Percentiles rank a stretch among this genome's conserved stretches.
These are phyloP conservation scores for Salix udensis DNA, from an alignment of 345 rosid genomes.

Conservation along the genomic window DNA sequence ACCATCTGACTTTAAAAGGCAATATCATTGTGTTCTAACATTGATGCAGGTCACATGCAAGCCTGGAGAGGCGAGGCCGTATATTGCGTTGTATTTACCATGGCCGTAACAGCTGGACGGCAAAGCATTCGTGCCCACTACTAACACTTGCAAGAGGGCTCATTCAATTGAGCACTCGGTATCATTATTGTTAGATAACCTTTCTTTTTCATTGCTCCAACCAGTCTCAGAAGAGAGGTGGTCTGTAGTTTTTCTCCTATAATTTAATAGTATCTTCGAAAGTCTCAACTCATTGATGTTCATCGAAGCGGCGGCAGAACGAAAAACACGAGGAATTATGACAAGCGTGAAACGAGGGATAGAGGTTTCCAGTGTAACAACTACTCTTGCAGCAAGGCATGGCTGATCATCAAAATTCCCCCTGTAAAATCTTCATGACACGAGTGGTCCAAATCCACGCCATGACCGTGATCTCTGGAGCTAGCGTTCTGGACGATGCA, in stretches of 20 bases:
- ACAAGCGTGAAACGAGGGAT: background rate
- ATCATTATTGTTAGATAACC: too few relatives aligned
- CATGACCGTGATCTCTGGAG: background rate
- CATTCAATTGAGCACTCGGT: too few relatives aligned
- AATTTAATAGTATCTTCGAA: too few relatives aligned
- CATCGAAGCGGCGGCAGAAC: background rate
- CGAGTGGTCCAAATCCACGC: background rate
- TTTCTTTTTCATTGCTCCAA: too few relatives aligned
- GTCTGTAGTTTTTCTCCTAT: background rate
- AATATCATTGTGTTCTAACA: background rate
- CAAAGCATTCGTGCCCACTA: too few relatives aligned
- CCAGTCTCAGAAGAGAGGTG: too few relatives aligned
- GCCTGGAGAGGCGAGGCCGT: background rate
- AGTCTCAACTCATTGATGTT: background rate
- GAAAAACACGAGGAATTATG: background rate
- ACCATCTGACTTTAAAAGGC: background rate
- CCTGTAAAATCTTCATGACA: background rate
- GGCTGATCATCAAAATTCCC: background rate
- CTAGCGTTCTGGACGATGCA: background rate
- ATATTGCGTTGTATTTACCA: background rate
- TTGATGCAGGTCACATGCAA: background rate
- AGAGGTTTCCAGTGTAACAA: background rate
- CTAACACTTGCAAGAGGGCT: too few relatives aligned
- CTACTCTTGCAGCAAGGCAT: background rate
- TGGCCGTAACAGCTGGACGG: too few relatives aligned